phyloP scores from a whole-genome alignment of 495 filamentous ascomycete genomes.

The Neurospora sp. region DNA sequence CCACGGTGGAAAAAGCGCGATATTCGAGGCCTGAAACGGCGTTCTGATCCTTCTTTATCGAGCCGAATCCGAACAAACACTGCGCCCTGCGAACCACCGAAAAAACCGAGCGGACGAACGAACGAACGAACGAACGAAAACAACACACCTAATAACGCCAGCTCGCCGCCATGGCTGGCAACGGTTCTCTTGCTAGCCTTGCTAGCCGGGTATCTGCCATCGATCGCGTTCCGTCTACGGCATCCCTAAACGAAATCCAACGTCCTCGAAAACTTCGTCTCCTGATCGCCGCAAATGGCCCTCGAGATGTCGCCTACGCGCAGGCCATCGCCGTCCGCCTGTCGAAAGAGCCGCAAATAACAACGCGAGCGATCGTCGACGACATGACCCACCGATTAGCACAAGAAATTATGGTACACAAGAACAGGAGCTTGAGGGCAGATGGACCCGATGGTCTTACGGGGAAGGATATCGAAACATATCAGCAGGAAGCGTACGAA shows the following conservation, averaged over 20 bases:
- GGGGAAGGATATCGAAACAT: constrained; percentile 33
- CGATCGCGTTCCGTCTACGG: constrained; percentile 14
- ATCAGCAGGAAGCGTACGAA: constrained; percentile 49
- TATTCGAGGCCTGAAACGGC: neutral
- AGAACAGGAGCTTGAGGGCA: constrained; percentile 30
- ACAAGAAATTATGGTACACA: constrained; percentile 40
- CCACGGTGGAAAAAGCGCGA: neutral
- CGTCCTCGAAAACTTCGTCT: constrained; percentile 36
- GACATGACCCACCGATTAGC: constrained; percentile 39
- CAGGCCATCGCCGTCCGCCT: constrained; percentile 44
- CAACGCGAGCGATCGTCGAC: constrained; percentile 44
- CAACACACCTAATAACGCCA: neutral
- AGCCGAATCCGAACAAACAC: neutral
- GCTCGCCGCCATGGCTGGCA: neutral
- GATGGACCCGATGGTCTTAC: constrained; percentile 16
- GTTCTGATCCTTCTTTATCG: neutral
- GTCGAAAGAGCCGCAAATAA: constrained; percentile 44
- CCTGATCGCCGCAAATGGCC: constrained; percentile 43
- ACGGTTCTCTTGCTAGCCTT: neutral
- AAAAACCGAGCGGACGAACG: neutral
- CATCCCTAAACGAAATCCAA: constrained; percentile 32
- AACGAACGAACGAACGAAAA: neutral
- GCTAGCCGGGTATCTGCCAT: neutral
- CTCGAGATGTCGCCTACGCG: constrained; percentile 40
- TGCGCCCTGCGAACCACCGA: neutral